phyloP scores from a whole-genome alignment of 176 grass and related monocot genomes.

The Cocos nucifera region DNA sequence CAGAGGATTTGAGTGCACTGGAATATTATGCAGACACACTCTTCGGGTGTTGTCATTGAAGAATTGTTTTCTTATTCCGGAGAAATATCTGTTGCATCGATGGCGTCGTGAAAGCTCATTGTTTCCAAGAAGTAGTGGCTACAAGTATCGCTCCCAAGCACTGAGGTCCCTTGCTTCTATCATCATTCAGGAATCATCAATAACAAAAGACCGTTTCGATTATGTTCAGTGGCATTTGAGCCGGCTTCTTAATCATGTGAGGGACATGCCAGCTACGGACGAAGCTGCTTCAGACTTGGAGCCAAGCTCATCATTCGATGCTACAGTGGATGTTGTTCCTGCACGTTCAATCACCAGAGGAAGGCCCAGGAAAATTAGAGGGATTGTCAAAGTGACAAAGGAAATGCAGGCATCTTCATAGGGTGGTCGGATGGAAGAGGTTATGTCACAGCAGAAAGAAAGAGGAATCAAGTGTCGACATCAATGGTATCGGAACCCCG shows the following conservation, averaged over 20 bases:
- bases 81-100: conserved; percentile 29
- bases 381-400: conserved; percentile 7
- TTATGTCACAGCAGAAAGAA: too few species aligned
- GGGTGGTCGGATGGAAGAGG: too few species aligned
- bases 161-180: conserved; percentile 36
- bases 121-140: conserved; percentile 32
- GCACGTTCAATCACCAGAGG: conserved; percentile 11
- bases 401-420: neutral
- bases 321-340: conserved; percentile 7
- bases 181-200: conserved; percentile 34
- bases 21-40: conserved; percentile 35
- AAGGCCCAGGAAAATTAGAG: conserved; percentile 23
- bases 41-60: conserved; percentile 44
- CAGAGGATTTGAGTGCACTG: conserved; percentile 35
- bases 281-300: conserved; percentile 23
- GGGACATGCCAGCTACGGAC: conserved; percentile 25
- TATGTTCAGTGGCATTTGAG: conserved; percentile 36
- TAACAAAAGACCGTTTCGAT: conserved; percentile 29
- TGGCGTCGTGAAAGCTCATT: conserved; percentile 35
- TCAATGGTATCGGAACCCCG: too few species aligned
- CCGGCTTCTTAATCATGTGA: conserved; percentile 35
- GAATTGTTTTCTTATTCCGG: conserved; percentile 37
- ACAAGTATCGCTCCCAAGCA: conserved; percentile 36
- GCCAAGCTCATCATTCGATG: conserved; percentile 14
- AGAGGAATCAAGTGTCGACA: too few species aligned